Evolutionary conservation across 805 yeast species (phyloP), one percentile per base, ranked within the genome.

Genomic region (Metschnikowia lachancei): DNA sequence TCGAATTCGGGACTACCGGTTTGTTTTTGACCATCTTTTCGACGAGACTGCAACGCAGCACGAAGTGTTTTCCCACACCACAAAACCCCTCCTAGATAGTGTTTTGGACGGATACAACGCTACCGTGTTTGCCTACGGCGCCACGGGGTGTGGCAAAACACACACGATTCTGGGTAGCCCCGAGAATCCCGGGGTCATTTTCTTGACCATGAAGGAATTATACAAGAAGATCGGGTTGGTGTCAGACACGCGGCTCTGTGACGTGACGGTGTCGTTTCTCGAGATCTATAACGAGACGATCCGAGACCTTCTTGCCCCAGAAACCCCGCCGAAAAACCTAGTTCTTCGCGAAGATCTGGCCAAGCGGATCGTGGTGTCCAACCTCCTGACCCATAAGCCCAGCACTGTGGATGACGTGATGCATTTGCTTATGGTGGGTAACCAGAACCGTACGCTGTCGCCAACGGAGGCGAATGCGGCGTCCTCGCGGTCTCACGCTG

Each of bases 141-240:
- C 98, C 24, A 91, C 98, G 0, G 98, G 98, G 0, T 91, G 97
- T 64, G 98, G 98, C n/a, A 91, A 91, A 61, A 91, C 97, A 0
- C 89, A 85, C 62, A 91, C 98, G 0, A 86, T 91, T 28, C 78
- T 85, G 61, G 97, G 97, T 0, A 77, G 83, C 0, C 75, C 81
- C 0, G 77, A 77, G 2, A 67, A 76, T 20, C 96, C 96, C 0
- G 97, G 96, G 0, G 78, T 91, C 12, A 85, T 89, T 0, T 87
- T 83, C 56, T 66, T 83, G 35, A 83, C 96, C 0, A 82, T 88
- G 84, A 72, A 79, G 51, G 95, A 87, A 48, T 67, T 92, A 29
- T 90, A 84, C 61, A 67, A 67, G 16, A 71, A 73, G 45, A 85
- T 90, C 26, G 85, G 81, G 12, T 70, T 67, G 1, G 56, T 80